A percentile compares a stretch with the other conserved stretches of the same genome.
These are phyloP conservation scores for Phialocephala sp. DNA, from an alignment of 2,329 filamentous ascomycete genomes.

Conservation along the genomic window DNA sequence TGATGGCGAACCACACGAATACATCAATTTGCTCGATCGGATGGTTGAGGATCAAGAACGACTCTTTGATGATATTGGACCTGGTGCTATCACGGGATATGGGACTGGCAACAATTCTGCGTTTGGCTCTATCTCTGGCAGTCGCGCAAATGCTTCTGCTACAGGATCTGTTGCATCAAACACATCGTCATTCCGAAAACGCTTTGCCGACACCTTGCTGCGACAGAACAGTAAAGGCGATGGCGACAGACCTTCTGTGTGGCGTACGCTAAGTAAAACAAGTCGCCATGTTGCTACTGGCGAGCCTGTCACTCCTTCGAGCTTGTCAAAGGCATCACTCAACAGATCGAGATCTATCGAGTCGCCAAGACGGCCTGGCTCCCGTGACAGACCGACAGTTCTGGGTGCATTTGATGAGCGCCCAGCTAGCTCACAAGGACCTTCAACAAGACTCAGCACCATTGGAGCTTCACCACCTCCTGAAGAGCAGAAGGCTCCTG, in stretches of 20 bases:
- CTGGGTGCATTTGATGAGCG: constrained; percentile 68
- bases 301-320: constrained; percentile 57
- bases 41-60: constrained; percentile 88
- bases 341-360: constrained; percentile 81
- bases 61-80: constrained; percentile 74
- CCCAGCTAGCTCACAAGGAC: constrained; percentile 61
- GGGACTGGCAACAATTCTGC: constrained; percentile 30
- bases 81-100: constrained; percentile 36
- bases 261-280: constrained; percentile 88
- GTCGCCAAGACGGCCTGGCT: constrained; percentile 60
- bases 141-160: constrained; percentile 37
- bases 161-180: constrained; percentile 83
- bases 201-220: constrained; percentile 79
- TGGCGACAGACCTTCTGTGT: constrained; percentile 77
- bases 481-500: constrained; percentile 51
- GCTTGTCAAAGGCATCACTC: constrained; percentile 69
- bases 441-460: constrained; percentile 36
- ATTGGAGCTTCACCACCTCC: constrained; percentile 42
- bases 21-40: constrained; percentile 86
- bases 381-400: constrained; percentile 65
- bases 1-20: constrained; percentile 77
- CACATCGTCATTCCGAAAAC: constrained; percentile 81
- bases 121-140: constrained; percentile 38
- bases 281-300: constrained; percentile 63
- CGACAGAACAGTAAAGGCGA: constrained; percentile 80